Evolutionary conservation across 805 yeast genomes (phyloP).

Genomic region (Candida yuanshanica): DNA sequence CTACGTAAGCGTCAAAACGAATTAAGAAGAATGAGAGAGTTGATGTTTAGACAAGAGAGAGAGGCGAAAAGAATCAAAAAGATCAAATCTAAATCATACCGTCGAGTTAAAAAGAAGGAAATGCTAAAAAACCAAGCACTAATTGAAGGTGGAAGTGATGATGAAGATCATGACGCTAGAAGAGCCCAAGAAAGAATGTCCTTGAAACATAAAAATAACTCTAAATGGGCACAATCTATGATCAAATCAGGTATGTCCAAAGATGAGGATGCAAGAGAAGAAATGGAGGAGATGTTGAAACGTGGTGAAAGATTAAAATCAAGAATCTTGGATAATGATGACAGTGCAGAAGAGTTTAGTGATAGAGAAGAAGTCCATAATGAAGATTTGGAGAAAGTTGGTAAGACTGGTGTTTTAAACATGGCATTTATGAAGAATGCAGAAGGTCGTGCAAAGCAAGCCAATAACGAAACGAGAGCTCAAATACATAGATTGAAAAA

Average conservation of each 20-base stretch:
- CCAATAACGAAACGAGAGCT: constrained; percentile 49
- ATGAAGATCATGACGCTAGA: constrained; percentile 59
- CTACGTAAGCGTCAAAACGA: constrained; percentile 71
- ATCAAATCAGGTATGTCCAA: constrained; percentile 85
- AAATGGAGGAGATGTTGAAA: constrained; percentile 90
- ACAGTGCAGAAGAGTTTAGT: constrained; percentile 35
- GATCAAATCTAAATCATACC: constrained; percentile 87
- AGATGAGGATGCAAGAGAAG: constrained; percentile 77
- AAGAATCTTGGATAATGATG: constrained; percentile 60
- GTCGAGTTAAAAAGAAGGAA: constrained; percentile 82
- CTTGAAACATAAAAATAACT: constrained; percentile 79
- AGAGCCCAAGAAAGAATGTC: constrained; percentile 93
- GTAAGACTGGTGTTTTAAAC: constrained; percentile 81
- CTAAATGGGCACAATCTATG: constrained; percentile 89
- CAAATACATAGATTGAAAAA: constrained; percentile 44
- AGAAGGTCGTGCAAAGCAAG: constrained; percentile 57
- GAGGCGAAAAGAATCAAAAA: constrained; percentile 89
- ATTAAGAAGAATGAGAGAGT: constrained; percentile 86
- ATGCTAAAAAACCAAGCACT: constrained; percentile 61
- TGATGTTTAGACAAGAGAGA: constrained; percentile 93
- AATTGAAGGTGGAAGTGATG: constrained; percentile 52
- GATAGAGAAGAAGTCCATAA: constrained; percentile 42
- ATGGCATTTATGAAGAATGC: constrained; percentile 97
- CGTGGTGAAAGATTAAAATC: constrained; percentile 74
- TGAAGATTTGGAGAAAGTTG: constrained; percentile 42